phyloP scores from a whole-genome alignment of 208 protist genomes.

The Trypanosomatidae sp. region DNA sequence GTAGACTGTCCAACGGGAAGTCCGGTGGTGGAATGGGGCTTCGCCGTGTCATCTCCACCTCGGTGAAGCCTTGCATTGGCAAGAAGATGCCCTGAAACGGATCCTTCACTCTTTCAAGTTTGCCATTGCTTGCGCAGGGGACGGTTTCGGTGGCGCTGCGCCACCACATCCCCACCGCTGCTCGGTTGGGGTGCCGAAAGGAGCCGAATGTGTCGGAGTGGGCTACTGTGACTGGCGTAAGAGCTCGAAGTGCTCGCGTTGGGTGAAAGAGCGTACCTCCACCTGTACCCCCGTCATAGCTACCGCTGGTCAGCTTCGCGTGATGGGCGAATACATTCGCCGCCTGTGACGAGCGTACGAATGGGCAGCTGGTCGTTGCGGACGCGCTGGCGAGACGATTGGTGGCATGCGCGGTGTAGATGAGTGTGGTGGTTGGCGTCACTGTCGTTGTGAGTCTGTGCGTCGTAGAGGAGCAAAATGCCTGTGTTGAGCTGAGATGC shows the following conservation, averaged over 20 bases:
- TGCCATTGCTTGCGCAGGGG: not conserved
- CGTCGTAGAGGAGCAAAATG: not conserved
- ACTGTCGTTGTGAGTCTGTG: slow-evolving; percentile 1
- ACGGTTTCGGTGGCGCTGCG: slow-evolving; percentile 1
- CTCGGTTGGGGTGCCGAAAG: not conserved
- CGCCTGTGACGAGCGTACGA: not conserved
- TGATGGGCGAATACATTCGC: not conserved
- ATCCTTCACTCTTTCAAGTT: not conserved
- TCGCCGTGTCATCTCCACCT: not conserved
- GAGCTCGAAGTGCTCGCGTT: slow-evolving; percentile 10
- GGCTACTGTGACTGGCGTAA: slow-evolving; percentile 8
- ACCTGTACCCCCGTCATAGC: not conserved
- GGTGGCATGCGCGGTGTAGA: not conserved
- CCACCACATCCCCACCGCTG: slow-evolving; percentile 7
- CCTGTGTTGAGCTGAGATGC: not conserved
- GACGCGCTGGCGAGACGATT: not conserved
- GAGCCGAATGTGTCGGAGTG: slow-evolving; percentile 1
- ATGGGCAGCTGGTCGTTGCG: not conserved
- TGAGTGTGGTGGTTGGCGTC: not conserved
- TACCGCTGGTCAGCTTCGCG: not conserved
- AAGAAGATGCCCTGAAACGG: slow-evolving; percentile 5
- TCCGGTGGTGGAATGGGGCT: slow-evolving; percentile 7
- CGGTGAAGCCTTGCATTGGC: not conserved
- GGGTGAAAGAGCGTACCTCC: slow-evolving; percentile 2
- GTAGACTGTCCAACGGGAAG: slow-evolving; percentile 42